These are phyloP conservation scores for Garcia nutans DNA, from an alignment of 345 rosid species.

Conservation along the genomic window DNA sequence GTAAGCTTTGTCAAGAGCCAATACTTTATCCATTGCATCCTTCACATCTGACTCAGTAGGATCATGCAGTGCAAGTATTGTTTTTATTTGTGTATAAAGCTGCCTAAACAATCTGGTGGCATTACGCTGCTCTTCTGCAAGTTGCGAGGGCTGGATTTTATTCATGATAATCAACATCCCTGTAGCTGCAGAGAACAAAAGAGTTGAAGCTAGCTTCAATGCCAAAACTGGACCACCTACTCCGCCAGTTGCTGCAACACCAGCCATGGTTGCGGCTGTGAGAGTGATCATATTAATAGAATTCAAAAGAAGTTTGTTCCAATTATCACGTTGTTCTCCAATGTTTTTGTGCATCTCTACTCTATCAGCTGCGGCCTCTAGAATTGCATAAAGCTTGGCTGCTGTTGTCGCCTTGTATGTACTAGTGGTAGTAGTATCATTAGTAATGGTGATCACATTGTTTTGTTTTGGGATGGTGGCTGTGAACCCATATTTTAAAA, in stretches of 20 bases:
- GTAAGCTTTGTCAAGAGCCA: conserved; percentile 39
- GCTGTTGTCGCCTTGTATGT: conserved; percentile 16
- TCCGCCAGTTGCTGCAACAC: conserved; percentile 34
- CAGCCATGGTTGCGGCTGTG: conserved; percentile 55
- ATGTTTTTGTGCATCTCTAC: conserved; percentile 72
- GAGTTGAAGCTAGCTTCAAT: conserved; percentile 40
- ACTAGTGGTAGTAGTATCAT: background rate
- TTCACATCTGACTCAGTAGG: conserved; percentile 23
- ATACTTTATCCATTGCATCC: conserved; percentile 26
- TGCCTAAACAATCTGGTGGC: conserved; percentile 35
- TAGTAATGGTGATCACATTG: background rate
- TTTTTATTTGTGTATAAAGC: conserved; percentile 24
- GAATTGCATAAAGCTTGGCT: conserved; percentile 41
- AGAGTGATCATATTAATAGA: conserved; percentile 72
- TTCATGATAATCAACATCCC: conserved; percentile 36
- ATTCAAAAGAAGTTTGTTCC: conserved; percentile 62
- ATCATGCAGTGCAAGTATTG: conserved; percentile 18
- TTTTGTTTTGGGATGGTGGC: conserved; percentile 9
- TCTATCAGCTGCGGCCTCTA: conserved; percentile 60
- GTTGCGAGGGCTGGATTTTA: conserved; percentile 47
- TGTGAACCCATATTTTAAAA: conserved; percentile 6
- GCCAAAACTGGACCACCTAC: conserved; percentile 34
- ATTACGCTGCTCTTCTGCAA: conserved; percentile 45
- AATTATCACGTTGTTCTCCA: conserved; percentile 58
- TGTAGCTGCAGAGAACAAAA: conserved; percentile 35